phyloP scores from a whole-genome alignment of 75 land plant genomes.

The Selaginella moellendorffii region DNA sequence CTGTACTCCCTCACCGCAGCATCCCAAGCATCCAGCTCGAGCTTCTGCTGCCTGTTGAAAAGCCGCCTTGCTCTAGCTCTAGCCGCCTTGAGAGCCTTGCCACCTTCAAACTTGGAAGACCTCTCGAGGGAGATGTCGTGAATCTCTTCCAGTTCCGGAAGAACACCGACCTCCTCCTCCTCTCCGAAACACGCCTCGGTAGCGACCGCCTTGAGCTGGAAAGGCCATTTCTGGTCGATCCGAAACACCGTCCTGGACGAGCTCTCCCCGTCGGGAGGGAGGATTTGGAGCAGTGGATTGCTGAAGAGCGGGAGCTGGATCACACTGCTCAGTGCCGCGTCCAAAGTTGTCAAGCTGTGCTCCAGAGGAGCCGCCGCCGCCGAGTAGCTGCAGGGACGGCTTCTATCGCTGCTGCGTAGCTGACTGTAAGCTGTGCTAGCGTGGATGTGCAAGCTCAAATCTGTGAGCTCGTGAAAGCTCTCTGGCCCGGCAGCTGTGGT shows the following conservation, averaged over 20 bases:
- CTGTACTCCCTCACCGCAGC: conserved; percentile 63
- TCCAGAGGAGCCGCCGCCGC: conserved; percentile 9
- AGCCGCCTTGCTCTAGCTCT: conserved; percentile 23
- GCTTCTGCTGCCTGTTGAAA: conserved; percentile 47
- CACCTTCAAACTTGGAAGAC: background rate
- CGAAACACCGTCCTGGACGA: background rate
- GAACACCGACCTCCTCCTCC: background rate
- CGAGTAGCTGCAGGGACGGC: background rate
- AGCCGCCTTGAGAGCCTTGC: conserved; percentile 6
- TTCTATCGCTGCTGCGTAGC: background rate
- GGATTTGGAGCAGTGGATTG: background rate
- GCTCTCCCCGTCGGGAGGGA: background rate
- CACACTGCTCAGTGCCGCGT: conserved; percentile 19
- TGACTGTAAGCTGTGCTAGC: background rate
- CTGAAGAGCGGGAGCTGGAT: conserved; percentile 19
- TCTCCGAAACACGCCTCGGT: background rate
- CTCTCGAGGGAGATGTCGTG: background rate
- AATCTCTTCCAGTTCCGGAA: background rate
- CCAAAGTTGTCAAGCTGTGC: conserved; percentile 12
- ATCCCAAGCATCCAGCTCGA: conserved; percentile 84
- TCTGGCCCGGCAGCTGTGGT: background rate
- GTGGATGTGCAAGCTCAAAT: background rate
- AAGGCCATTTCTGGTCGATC: background rate
- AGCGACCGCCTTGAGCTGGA: background rate
- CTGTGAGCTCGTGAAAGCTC: background rate